Evolutionary conservation across 2,329 filamentous ascomycete genomes (phyloP).

Genomic region (Trichophyton schoenleinii): DNA sequence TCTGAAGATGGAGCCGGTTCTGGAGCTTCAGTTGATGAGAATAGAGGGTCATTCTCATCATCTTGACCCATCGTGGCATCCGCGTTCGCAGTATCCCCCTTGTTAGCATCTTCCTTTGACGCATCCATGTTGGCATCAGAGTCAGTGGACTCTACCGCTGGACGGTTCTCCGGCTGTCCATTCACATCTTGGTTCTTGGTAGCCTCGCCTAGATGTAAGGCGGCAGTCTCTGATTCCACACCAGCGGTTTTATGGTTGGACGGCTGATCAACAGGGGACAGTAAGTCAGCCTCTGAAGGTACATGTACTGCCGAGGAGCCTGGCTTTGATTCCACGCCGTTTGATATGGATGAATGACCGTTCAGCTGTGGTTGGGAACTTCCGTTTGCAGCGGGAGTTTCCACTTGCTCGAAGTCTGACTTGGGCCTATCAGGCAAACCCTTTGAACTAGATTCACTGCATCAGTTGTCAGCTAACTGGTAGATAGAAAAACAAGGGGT

Average conservation of each 20-base stretch:
- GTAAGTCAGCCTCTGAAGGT: neutral
- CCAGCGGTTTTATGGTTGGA: neutral
- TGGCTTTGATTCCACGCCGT: neutral
- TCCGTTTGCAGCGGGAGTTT: neutral
- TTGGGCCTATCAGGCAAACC: neutral
- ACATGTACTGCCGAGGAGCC: neutral
- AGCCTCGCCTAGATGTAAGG: neutral
- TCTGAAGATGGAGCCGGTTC: no score
- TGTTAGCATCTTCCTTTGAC: neutral
- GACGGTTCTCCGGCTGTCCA: neutral
- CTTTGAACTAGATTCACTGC: neutral
- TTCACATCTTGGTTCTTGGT: neutral
- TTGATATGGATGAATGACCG: constrained; percentile 5
- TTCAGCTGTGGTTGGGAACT: constrained; percentile 7
- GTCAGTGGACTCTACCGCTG: neutral
- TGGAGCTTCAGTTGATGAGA: neutral
- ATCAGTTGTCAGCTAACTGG: neutral
- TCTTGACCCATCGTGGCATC: neutral
- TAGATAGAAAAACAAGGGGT: neutral
- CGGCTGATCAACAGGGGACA: neutral
- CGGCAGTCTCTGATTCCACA: constrained; percentile 3
- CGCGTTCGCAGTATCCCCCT: neutral
- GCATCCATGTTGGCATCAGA: neutral
- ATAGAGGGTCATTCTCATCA: neutral
- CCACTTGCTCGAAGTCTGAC: neutral